Base-by-base conservation (phyloP, 495 filamentous ascomycete genomes). In the Aeminium ludgeri region DNA sequence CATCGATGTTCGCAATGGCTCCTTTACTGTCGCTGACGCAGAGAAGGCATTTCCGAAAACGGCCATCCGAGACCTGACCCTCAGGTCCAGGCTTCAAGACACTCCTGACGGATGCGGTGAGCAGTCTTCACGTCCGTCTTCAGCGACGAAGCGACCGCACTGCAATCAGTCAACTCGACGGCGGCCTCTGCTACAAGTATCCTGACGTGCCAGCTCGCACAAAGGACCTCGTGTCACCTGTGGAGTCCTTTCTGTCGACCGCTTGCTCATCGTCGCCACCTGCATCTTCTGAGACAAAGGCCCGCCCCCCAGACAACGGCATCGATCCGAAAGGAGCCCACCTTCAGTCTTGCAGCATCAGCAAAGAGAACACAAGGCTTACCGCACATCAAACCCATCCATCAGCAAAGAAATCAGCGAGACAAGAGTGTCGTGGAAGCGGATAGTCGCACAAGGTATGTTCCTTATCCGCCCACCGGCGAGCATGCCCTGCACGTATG, bases 381-480 rank as follows among this genome's bases (percentile, higher is more conserved):
- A 25, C 23, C 23, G 23, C 23, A 8, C 23, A 25, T 25, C 23
- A 25, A 25, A 25, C 23, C 23, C 23, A 39, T 6, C 23, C 23
- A 39, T 6, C 20, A 39, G 43, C 37, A 40, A 45, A 45, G 36
- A 20, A 39, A 40, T 3, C 11, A 17, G 12, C 11, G 13, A 25
- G 37, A 19, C 28, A 44, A 38, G 34, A 31, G 2, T 17, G 29
- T 34, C 23, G 20, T 31, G 7, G 30, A 36, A 31, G 30, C 46
- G 46, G 46, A 28, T 49, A 45, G 42, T 45, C 33, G 46, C 46
- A 49, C 46, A 40, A 49, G 46, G 46, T 49, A 45, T 20, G 46
- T 29, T n/a, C 38, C 33, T 20, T 12, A 16, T 38, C 30, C 32
- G 17, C 30, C 31, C 30, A 28, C n/a, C 20, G n/a, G 10, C 10